Percentiles rank a stretch among this genome's conserved stretches.
These are phyloP conservation scores for Bryum argenteum DNA, from an alignment of 225 moss, liverwort and hornwort genomes.

Conservation along the genomic window DNA sequence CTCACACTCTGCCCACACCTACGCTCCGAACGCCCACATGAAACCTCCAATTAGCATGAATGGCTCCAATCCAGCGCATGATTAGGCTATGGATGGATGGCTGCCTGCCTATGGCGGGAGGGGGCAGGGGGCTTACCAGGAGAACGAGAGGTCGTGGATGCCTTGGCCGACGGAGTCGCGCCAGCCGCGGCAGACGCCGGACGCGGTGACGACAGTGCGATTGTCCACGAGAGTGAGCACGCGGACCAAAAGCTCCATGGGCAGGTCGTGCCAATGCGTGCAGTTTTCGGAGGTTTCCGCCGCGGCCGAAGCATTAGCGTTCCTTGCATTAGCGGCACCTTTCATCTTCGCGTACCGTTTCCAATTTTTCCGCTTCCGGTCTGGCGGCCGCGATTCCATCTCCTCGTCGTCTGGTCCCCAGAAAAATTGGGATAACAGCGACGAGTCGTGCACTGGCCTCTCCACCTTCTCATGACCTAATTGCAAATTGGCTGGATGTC, in stretches of 20 bases:
- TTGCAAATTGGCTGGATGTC: slow-evolving; percentile 27
- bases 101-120: too few relatives aligned
- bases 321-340: background rate
- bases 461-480: slow-evolving; percentile 38
- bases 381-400: slow-evolving; percentile 74
- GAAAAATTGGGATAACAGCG: slow-evolving; percentile 53
- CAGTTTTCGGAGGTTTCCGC: slow-evolving; percentile 38
- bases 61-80: background rate
- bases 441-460: slow-evolving; percentile 45
- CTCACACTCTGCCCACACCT: slow-evolving; percentile 82
- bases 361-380: slow-evolving; percentile 61
- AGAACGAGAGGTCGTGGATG: slow-evolving; percentile 75
- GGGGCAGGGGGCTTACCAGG: slow-evolving; percentile 43
- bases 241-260: slow-evolving; percentile 81
- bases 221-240: slow-evolving; percentile 71
- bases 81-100: background rate
- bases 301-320: too few relatives aligned
- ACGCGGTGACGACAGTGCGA: slow-evolving; percentile 68
- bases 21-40: slow-evolving; percentile 11
- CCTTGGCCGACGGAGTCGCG: slow-evolving; percentile 77
- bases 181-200: slow-evolving; percentile 81
- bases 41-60: background rate
- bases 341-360: slow-evolving; percentile 58
- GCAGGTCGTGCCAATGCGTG: slow-evolving; percentile 71
- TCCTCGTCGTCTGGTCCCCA: slow-evolving; percentile 74